Percentiles rank a stretch among this genome's conserved stretches.
These are phyloP conservation scores for Candida dubliniensis DNA, from an alignment of 1,139 yeast genomes.

Conservation along the genomic window DNA sequence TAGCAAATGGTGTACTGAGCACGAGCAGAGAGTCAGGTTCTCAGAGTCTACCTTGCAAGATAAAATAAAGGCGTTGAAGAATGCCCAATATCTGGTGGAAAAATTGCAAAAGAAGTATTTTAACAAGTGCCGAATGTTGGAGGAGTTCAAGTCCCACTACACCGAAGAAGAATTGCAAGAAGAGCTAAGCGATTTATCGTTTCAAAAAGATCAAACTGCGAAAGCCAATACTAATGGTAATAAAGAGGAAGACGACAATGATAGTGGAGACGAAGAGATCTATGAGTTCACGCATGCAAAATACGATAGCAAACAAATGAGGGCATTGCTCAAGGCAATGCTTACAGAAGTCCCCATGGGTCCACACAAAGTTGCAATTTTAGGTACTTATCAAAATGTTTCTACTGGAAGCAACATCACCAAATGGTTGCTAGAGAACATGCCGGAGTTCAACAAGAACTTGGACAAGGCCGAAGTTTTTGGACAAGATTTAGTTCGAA, in stretches of 20 bases:
- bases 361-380: conserved; percentile 56
- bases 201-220: conserved; percentile 17
- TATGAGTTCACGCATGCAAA: conserved; percentile 32
- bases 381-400: conserved; percentile 67
- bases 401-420: conserved; percentile 66
- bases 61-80: conserved; percentile 55
- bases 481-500: conserved; percentile 72
- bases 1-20: conserved; percentile 74
- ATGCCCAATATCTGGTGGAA: conserved; percentile 48
- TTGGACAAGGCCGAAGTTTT: conserved; percentile 64
- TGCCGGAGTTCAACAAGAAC: conserved; percentile 45
- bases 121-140: conserved; percentile 74
- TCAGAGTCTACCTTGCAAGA: conserved; percentile 55
- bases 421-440: conserved; percentile 55
- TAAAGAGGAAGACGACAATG: conserved; percentile 16
- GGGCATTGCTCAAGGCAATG: conserved; percentile 36
- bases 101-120: conserved; percentile 69
- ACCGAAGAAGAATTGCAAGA: conserved; percentile 48
- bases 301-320: conserved; percentile 28
- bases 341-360: conserved; percentile 46
- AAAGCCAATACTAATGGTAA: conserved; percentile 20
- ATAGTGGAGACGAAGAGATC: conserved; percentile 20
- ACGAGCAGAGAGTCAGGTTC: conserved; percentile 64
- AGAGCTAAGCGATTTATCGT: conserved; percentile 31
- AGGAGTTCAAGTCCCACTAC: conserved; percentile 53